Base-by-base conservation (phyloP, 305 asterid genomes). In the Lippia alba region DNA sequence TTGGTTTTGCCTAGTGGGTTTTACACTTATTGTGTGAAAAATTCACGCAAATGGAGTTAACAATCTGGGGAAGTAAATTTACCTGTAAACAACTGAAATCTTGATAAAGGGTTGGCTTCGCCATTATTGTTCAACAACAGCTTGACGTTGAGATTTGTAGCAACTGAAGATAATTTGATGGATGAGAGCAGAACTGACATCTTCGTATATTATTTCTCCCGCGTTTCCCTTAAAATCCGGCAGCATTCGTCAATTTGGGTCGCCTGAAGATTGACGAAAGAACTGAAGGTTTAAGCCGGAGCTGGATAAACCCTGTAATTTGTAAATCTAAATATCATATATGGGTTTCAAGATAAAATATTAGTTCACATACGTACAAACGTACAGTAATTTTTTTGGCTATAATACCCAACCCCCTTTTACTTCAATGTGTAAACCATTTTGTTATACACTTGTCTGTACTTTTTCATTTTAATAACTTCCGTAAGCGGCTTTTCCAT, bases 181-280 rank as follows among this genome's bases (percentile, higher is more conserved):
- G 78, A 67, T 50, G 89, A 74, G 69, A 84, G 66, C 71, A 86
- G 34, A 53, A 66, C 68, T 48, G 86, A 80, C 86, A 85, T 83
- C 67, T 49, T 16, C 19, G 32, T 39, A 12, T 11, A 12, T 11
- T 24, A 8, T 44, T 45, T 7, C n/a, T 8, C 16, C 59, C 34
- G 40, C 6, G 49, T 3, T 48, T 54, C 62, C 14, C 41, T 51
- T 9, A 53, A 64, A 36, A 64, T 45, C 48, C 36, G 18, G 53
- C 24, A 19, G 60, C 12, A 14, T 49, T 67, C 61, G 51, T 41
- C 60, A 56, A 24, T 20, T 68, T 68, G 53, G 49, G 4, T 39
- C 12, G 32, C 33, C 58, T 51, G 45, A 36, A 33, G 19, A 53
- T 33, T 51, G 63, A 61, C 0, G 61, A 51, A 16, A 14, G 17